Evolutionary conservation across 2,329 filamentous ascomycete species (phyloP).

Genomic region (Cercospora citrullina): DNA sequence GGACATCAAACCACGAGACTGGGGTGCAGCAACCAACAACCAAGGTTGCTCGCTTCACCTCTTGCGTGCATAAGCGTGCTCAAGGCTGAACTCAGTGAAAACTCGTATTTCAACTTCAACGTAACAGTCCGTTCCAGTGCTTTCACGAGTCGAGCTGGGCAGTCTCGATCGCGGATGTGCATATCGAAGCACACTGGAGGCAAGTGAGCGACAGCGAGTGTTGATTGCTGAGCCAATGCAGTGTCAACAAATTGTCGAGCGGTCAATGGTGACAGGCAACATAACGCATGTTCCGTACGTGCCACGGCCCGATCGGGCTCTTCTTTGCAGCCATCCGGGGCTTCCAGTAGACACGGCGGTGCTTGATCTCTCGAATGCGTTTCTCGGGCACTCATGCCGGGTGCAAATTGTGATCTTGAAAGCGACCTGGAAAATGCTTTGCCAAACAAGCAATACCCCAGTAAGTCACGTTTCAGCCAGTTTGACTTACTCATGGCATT

Average conservation of each 20-base stretch:
- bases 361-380: background rate
- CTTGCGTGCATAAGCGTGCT: background rate
- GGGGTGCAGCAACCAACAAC: slow-evolving; percentile 2
- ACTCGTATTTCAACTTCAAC: background rate
- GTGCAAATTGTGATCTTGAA: background rate
- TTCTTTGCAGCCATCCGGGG: background rate
- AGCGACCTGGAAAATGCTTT: slow-evolving; percentile 2
- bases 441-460: slow-evolving; percentile 1
- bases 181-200: background rate
- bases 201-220: background rate
- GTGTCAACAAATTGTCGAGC: background rate
- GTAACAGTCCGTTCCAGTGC: background rate
- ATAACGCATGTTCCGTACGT: background rate
- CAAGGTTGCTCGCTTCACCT: background rate
- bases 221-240: background rate
- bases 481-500: slow-evolving; percentile 3
- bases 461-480: slow-evolving; percentile 7
- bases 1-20: background rate
- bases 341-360: background rate
- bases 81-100: background rate
- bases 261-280: background rate
- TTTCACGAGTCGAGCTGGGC: background rate
- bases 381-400: background rate
- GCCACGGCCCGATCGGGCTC: background rate
- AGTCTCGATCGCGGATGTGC: background rate